Evolutionary conservation across 2,329 filamentous ascomycete genomes (phyloP).

Genomic region (Sarocladium oryzae): DNA sequence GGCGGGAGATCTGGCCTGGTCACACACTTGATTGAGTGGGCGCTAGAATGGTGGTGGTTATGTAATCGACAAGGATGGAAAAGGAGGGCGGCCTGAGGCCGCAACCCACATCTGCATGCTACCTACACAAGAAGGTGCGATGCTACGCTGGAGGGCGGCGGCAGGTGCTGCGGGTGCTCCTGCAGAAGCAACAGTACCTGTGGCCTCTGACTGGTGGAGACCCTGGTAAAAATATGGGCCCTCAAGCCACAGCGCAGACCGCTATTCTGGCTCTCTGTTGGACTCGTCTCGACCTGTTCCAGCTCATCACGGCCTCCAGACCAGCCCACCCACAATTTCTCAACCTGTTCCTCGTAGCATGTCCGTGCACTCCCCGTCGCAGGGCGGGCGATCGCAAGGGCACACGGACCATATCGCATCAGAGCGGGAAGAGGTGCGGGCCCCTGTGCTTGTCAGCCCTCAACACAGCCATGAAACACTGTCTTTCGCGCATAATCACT

Average conservation of each 20-base stretch:
- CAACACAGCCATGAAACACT: conserved; percentile 1
- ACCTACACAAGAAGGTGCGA: background rate
- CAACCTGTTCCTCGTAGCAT: background rate
- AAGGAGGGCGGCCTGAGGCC: too few species aligned
- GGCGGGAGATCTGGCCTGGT: background rate
- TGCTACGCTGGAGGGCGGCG: background rate
- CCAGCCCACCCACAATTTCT: background rate
- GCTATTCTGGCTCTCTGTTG: background rate
- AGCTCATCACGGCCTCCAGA: background rate
- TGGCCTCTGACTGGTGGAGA: background rate
- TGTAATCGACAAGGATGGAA: background rate
- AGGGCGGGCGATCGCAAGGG: conserved; percentile 3
- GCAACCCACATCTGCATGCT: too few species aligned
- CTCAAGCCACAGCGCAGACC: conserved; percentile 8
- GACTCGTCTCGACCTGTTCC: background rate
- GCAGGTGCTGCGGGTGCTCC: background rate
- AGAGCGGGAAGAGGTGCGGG: too few species aligned
- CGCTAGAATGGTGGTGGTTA: background rate
- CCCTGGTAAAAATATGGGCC: background rate
- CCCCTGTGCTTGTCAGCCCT: background rate
- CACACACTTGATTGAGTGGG: too few species aligned
- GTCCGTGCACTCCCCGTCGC: conserved; percentile 1
- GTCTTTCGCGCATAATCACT: conserved; percentile 3
- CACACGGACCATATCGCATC: conserved; percentile 1
- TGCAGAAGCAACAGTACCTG: background rate